Conservation (phyloP, 2,329 filamentous ascomycete genomes). For the Aspergillus ustus region DNA sequence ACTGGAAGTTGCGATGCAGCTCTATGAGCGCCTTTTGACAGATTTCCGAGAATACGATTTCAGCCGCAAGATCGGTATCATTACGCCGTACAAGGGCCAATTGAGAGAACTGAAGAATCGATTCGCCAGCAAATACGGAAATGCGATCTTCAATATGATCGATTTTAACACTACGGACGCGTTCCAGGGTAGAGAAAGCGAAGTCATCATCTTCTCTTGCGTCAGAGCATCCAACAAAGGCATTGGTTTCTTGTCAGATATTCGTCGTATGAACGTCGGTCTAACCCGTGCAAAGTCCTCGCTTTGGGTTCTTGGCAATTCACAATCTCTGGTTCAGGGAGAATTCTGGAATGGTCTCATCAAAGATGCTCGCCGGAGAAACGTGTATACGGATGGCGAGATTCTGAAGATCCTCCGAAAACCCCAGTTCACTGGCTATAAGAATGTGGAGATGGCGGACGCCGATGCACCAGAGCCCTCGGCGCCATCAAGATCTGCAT, state of each 20-base stretch:
- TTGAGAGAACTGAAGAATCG: constrained; percentile 76
- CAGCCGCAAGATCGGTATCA: constrained; percentile 87
- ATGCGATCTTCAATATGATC: constrained; percentile 74
- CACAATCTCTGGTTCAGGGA: constrained; percentile 80
- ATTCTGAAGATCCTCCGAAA: constrained; percentile 59
- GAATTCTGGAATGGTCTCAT: constrained; percentile 91
- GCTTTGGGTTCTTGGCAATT: constrained; percentile 94
- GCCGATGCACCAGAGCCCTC: constrained; percentile 23
- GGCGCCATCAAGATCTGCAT: constrained; percentile 23
- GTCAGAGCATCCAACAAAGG: constrained; percentile 90
- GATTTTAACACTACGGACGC: constrained; percentile 99
- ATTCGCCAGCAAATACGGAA: constrained; percentile 75
- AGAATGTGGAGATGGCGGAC: constrained; percentile 50
- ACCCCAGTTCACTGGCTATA: constrained; percentile 54
- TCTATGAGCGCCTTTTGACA: constrained; percentile 77
- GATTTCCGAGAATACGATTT: constrained; percentile 75
- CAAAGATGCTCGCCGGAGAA: constrained; percentile 74
- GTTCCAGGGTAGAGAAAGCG: constrained; percentile 94
- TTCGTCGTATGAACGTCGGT: constrained; percentile 98
- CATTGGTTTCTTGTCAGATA: constrained; percentile 97
- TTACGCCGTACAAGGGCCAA: constrained; percentile 97
- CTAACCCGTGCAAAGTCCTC: constrained; percentile 95
- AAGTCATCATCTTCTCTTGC: constrained; percentile 98
- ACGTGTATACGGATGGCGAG: constrained; percentile 75
- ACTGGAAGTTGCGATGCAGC: constrained; percentile 79